Base-by-base conservation (phyloP, 495 filamentous ascomycete genomes). In the Tuber brumale region DNA sequence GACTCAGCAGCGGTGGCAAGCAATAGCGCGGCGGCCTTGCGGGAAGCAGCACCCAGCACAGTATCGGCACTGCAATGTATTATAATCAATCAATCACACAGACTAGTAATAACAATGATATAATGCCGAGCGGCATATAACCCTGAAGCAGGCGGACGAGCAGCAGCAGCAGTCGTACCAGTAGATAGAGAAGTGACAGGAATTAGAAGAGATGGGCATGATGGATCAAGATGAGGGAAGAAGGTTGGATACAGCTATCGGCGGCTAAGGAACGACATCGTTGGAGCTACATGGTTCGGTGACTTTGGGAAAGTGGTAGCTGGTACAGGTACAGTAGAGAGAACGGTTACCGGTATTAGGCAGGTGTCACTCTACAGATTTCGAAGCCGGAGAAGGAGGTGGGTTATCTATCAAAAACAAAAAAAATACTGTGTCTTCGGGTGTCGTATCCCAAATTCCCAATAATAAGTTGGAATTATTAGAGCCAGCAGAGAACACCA, bases 181-280 rank as follows among this genome's bases (percentile, higher is more conserved):
- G 57, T 31, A 31, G 41, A 66, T 69, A 51, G 45, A 51, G 74
- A 77, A 75, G 39, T 69, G 66, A 77, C 71, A 46, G 76, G 75
- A 69, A 46, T 79, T 72, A 79, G 69, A 66, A 74, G 27, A 76
- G 69, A 77, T 44, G 35, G 71, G 75, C 74, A 72, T 78, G 37
- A 57, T 69, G 71, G 69, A 79, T 79, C 75, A 70, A 76, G 76
- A 70, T 71, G 66, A 71, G 77, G 74, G 76, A 72, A 70, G 42
- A 69, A 51, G 69, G 61, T 77, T 73, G 51, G 75, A 76, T 57
- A 77, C 61, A 78, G 72, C 57, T 66, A 66, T 66, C 57, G 57
- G 57, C 10, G 57, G 57, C 57, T 66, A n/a, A 31, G 27, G 57
- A 31, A 66, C 14, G 57, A 66, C 57, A 66, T 66, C 10, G 57